Evolutionary conservation across 495 filamentous ascomycete genomes (phyloP), one percentile per base, ranked within the genome.

Genomic region (Neurospora sp.): DNA sequence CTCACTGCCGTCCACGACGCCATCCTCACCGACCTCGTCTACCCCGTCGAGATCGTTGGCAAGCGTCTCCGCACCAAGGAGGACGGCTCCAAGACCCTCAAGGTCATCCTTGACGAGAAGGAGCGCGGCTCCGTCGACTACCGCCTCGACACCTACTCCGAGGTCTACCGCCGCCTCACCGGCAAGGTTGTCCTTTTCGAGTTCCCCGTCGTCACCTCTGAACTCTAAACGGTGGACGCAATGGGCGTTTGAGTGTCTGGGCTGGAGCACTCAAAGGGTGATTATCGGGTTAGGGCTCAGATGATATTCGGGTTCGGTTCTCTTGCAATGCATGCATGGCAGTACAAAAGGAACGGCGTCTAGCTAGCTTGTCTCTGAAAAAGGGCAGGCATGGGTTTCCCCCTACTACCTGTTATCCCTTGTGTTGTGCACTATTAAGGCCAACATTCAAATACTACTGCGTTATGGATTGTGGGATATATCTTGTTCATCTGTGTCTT

Each of bases 91-190:
- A 98, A 98, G 91, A 87, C 95, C 81, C 89, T 97, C 82, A 99
- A 99, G 92, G 92, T 99, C 79, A 90, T 98, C 80, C 89, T 99
- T 72, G 96, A 99, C 84, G 96, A 98, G 91, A 98, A 98, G 94
- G 96, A 99, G 93, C 91, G 93, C 79, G 94, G 95, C 79, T 93
- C 93, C 83, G 94, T 98, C 77, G 96, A 98, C 89, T 97, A 97
- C 89, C 90, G 96, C 83, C 92, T 99, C 77, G 96, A 99, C 85
- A 98, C 96, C 79, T 99, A 98, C 88, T 94, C 92, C 73, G 96
- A 98, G 90, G 96, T 99, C 80, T 99, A 99, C 90, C 91, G 92
- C 83, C 90, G 92, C 74, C 86, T 99, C 82, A 99, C 96, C 66
- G 96, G 96, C 86, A 94, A 95, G 84, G 87, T 88, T 78, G 96